These are phyloP conservation scores for Botrytis byssoidea DNA, from an alignment of 2,329 filamentous ascomycete species.

Conservation along the genomic window DNA sequence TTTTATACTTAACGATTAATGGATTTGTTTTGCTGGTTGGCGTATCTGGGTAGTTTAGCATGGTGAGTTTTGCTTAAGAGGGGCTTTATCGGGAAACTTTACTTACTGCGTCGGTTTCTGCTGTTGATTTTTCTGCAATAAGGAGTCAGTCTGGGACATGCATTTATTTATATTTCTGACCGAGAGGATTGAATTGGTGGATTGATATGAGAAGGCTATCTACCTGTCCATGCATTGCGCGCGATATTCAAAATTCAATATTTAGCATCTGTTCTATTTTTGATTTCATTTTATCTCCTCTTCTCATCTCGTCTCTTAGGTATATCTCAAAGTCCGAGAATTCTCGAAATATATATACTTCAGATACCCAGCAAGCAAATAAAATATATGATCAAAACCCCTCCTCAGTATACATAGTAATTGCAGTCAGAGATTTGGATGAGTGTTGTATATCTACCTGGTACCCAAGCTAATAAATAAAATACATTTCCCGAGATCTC, in stretches of 20 bases:
- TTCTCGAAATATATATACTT: not conserved
- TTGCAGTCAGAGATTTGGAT: not conserved
- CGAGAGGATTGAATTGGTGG: not conserved
- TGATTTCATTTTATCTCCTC: not conserved
- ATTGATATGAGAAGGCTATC: not conserved
- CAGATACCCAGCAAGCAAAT: not conserved
- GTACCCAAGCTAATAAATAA: too few species aligned
- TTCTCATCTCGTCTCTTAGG: not conserved
- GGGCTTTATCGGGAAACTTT: not conserved
- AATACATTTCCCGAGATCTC: too few species aligned
- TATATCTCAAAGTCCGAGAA: not conserved
- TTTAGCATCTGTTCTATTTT: not conserved
- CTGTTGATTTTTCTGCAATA: not conserved
- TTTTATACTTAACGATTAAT: not conserved
- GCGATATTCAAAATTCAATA: not conserved
- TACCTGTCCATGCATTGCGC: not conserved
- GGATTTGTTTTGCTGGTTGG: not conserved
- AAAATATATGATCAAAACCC: not conserved
- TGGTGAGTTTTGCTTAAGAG: not conserved
- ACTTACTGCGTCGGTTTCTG: not conserved
- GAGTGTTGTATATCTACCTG: not conserved
- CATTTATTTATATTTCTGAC: not conserved
- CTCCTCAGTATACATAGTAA: not conserved
- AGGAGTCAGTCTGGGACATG: not conserved
- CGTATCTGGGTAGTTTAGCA: not conserved